Evolutionary conservation across 345 rosid genomes (phyloP).

Genomic region (Salix arbutifolia): DNA sequence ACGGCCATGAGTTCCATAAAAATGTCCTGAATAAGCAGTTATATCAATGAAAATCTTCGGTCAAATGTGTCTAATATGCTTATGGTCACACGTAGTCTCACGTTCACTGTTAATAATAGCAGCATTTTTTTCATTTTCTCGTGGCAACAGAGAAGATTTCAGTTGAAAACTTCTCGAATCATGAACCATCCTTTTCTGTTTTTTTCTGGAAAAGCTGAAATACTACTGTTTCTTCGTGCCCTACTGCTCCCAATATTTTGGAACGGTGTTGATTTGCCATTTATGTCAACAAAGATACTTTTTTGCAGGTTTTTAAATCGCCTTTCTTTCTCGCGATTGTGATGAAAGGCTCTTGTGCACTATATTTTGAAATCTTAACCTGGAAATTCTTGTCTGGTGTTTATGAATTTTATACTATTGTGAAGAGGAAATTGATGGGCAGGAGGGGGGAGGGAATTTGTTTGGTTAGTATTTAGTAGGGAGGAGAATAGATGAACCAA

Average conservation of each 20-base stretch:
- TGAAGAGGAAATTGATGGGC: background rate
- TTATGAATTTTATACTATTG: background rate
- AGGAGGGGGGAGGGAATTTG: background rate
- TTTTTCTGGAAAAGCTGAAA: too few relatives aligned
- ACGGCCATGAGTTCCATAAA: background rate
- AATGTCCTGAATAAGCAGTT: background rate
- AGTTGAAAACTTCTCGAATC: background rate
- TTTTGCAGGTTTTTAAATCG: background rate
- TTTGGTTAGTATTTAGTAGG: background rate
- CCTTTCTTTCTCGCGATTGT: background rate
- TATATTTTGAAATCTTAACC: background rate
- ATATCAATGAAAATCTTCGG: background rate
- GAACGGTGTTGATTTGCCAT: background rate
- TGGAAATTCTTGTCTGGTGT: background rate
- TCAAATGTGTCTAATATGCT: background rate
- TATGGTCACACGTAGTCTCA: background rate
- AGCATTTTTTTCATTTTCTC: background rate
- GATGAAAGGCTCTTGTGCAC: too few relatives aligned
- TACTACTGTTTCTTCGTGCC: background rate
- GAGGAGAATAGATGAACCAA: background rate
- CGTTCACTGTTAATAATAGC: background rate
- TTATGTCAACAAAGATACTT: background rate
- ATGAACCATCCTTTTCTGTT: too few relatives aligned
- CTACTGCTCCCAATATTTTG: background rate
- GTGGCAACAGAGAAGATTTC: background rate